Evolutionary conservation across 257 asterid species (phyloP).

Genomic region (Buddleja alternifolia): DNA sequence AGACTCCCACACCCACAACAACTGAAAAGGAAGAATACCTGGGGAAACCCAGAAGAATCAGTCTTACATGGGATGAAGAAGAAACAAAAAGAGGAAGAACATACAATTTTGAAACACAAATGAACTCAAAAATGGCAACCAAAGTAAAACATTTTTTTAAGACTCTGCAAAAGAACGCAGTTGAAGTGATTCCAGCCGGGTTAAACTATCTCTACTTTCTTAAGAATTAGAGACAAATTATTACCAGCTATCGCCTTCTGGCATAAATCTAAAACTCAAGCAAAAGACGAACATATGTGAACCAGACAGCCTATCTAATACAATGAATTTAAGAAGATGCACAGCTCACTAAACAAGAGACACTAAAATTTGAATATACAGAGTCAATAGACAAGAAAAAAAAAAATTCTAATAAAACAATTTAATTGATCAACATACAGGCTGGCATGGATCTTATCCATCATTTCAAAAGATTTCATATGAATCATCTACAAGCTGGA

Average conservation of each 20-base stretch:
- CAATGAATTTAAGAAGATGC: conserved; percentile 35
- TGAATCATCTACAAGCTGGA: conserved; percentile 60
- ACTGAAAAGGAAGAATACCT: no score
- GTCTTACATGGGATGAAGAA: no score
- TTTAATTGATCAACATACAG: conserved; percentile 5
- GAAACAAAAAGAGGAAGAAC: no score
- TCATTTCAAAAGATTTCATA: conserved; percentile 6
- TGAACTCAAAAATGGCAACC: background rate
- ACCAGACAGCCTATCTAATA: conserved; percentile 29
- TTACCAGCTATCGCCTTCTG: background rate
- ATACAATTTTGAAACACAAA: no score
- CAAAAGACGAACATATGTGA: conserved; percentile 19
- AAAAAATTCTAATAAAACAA: background rate
- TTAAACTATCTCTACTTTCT: background rate
- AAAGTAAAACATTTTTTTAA: no score
- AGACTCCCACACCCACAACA: no score
- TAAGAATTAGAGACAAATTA: background rate
- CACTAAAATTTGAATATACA: conserved; percentile 23
- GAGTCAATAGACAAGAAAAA: conserved; percentile 27
- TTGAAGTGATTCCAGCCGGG: background rate
- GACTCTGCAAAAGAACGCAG: no score
- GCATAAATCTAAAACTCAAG: conserved; percentile 10
- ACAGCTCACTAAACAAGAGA: conserved; percentile 28
- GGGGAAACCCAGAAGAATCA: no score
- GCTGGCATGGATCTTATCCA: background rate